Base-by-base conservation (phyloP, 1,139 yeast genomes). In the Scheffersomyces insectosa region DNA sequence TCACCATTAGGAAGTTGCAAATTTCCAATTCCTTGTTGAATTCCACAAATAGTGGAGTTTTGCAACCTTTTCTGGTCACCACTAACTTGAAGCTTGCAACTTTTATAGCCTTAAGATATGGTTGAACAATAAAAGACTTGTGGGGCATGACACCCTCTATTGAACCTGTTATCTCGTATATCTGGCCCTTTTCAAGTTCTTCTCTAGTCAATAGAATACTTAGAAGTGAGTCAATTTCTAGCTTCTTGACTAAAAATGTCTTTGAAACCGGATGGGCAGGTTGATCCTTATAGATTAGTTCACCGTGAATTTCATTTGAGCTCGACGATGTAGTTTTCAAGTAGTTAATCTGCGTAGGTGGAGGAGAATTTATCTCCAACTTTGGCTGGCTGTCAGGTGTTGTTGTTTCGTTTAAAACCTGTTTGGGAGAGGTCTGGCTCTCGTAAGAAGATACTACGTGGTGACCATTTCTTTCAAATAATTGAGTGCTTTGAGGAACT, bases 61-160 rank as follows among this genome's bases (percentile, higher is more conserved):
- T 36, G 23, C 30, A 30, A 4, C 32, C n/a, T 5, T 40, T 42
- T 32, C 61, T 63, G 10, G 48, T 37, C 10, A 66, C 46, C 7
- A 54, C 42, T 2, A 70, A 36, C 42, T 56, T 62, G 42, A 69
- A 58, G 7, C 53, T 51, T 2, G 64, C 51, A 1, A 65, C 48
- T 41, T 67, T 67, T 14, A 67, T 40, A 1, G 73, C 65, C 29
- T 71, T 48, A 5, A 52, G 51, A 40, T 54, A 64, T 1, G 73
- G 74, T 41, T 63, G 65, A 9, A 70, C 50, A 2, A 64, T 48
- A 27, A 68, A 56, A 3, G 56, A 52, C 7, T 45, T 45, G n/a
- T 41, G 27, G 2, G 69, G 68, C 4, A 52, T 31, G 33, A 51
- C 42, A 11, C 60, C 62, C 12, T 42, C 36, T 3, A 66, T 27